phyloP scores from a whole-genome alignment of 2,329 filamentous ascomycete genomes.

The Elsinoe perseae region DNA sequence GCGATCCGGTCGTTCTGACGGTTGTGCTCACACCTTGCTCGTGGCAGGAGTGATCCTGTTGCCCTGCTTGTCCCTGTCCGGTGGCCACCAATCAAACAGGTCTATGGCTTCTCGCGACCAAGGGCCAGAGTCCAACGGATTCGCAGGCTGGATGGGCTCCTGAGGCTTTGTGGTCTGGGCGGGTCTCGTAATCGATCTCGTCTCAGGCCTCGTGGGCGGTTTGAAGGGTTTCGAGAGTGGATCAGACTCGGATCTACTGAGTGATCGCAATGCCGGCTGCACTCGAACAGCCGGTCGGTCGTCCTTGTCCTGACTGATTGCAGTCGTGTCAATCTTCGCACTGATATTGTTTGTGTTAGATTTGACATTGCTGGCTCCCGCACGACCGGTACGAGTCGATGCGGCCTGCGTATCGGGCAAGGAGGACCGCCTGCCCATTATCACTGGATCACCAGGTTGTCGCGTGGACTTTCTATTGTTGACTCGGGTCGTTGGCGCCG shows the following conservation, averaged over 20 bases:
- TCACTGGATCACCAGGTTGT: background rate
- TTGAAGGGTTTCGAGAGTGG: slow-evolving; percentile 26
- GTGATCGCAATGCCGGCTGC: slow-evolving; percentile 24
- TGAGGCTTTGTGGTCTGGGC: slow-evolving; percentile 18
- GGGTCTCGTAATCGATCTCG: background rate
- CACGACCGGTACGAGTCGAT: too few species aligned
- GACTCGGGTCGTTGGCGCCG: background rate
- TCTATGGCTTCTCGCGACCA: slow-evolving; percentile 65
- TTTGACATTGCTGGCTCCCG: too few species aligned
- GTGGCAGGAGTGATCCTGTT: background rate
- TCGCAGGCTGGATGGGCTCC: slow-evolving; percentile 18
- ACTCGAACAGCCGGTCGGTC: slow-evolving; percentile 17
- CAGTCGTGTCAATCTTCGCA: too few species aligned
- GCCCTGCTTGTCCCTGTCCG: slow-evolving; percentile 26
- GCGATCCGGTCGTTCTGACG: background rate
- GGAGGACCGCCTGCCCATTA: background rate
- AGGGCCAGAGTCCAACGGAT: slow-evolving; percentile 50
- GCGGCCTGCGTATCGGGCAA: background rate
- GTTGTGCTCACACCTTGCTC: background rate
- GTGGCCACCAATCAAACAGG: slow-evolving; percentile 55
- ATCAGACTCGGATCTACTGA: slow-evolving; percentile 16
- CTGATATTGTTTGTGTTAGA: slow-evolving; percentile 19
- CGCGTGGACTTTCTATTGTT: background rate
- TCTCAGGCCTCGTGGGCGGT: slow-evolving; percentile 22
- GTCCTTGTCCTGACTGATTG: slow-evolving; percentile 13